These are phyloP conservation scores for Candida krabiensis DNA, from an alignment of 805 yeast species.

Conservation along the genomic window DNA sequence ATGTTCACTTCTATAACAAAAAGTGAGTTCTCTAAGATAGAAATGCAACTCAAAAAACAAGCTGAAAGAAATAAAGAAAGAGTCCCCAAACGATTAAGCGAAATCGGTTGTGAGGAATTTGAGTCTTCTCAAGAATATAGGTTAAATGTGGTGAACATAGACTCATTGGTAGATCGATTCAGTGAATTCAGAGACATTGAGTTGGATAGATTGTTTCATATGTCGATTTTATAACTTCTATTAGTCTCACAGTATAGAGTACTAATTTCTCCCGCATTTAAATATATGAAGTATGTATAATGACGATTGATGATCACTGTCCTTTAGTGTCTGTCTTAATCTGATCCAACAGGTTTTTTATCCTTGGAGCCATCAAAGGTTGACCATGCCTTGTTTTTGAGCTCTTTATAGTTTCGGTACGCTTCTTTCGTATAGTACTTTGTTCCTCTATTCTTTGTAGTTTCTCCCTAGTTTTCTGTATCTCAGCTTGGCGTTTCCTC, in stretches of 20 bases:
- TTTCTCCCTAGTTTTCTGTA: constrained; percentile 37
- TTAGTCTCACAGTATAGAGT: too few species aligned
- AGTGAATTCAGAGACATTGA: constrained; percentile 11
- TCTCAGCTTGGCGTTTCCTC: constrained; percentile 40
- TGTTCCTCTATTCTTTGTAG: constrained; percentile 34
- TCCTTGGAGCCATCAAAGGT: constrained; percentile 89
- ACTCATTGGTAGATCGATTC: constrained; percentile 15
- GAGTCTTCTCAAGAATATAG: constrained; percentile 2
- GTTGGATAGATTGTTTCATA: constrained; percentile 14
- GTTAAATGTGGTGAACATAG: constrained; percentile 14
- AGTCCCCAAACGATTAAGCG: constrained; percentile 7
- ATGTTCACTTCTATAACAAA: constrained; percentile 18
- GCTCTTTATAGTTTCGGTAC: constrained; percentile 42
- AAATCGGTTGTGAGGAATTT: constrained; percentile 9
- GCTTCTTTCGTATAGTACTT: constrained; percentile 45
- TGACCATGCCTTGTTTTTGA: constrained; percentile 73
- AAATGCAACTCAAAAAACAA: constrained; percentile 2
- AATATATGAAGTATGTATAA: too few species aligned
- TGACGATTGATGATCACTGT: neutral
- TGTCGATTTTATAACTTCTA: constrained; percentile 12
- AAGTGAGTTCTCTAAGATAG: constrained; percentile 8
- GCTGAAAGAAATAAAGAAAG: constrained; percentile 1
- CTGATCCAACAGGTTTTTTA: constrained; percentile 73
- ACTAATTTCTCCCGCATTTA: too few species aligned
- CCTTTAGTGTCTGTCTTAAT: constrained; percentile 43